Base-by-base conservation (phyloP, 176 grass and related monocot species). In the Puya raimondii region DNA sequence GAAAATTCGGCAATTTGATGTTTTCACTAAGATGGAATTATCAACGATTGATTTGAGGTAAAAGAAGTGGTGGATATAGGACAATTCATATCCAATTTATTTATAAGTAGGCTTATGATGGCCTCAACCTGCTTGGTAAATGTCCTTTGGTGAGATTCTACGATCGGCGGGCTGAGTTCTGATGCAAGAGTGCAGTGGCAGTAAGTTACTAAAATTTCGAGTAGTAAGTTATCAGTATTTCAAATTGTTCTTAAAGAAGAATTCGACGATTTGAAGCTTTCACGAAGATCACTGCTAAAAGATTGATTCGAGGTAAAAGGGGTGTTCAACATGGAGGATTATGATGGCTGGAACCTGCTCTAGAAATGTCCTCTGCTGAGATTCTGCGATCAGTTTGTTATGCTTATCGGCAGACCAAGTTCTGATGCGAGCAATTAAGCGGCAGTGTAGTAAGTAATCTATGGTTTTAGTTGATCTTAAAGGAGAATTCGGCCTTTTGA, bases 21-120 rank as follows among this genome's bases (percentile, higher is more conserved):
- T 4, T 42, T 42, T 42, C 4, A 6, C 33, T 42, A 42, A 42
- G 33, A 42, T 42, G 3, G 33, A 42, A 7, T 42, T 42, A 0
- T 42, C 5, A 6, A 42, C 4, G 3, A 42, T 42, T 42, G 33
- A 42, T 42, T 42, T 42, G 4, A 42, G 33, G 33, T 42, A 42
- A 42, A 42, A 42, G 33, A 42, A 4, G 33, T 42, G 33, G 33
- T 42, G 33, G 33, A 42, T 42, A 42, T 42, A 6, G 33, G 33
- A 42, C 4, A 42, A 5, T 42, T 4, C 33, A 42, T 42, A 42
- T 42, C 33, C 33, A 42, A 42, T 42, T 42, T 42, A 42, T 42
- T 42, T 42, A 42, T 42, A 89, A 89, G 65, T 88, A 96, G 57
- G 92, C 83, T 47, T 96, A 92, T 72, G 84, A 83, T 67, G 84